These are phyloP conservation scores for Perilla frutescens DNA, from an alignment of 257 asterid genomes.

Conservation along the genomic window DNA sequence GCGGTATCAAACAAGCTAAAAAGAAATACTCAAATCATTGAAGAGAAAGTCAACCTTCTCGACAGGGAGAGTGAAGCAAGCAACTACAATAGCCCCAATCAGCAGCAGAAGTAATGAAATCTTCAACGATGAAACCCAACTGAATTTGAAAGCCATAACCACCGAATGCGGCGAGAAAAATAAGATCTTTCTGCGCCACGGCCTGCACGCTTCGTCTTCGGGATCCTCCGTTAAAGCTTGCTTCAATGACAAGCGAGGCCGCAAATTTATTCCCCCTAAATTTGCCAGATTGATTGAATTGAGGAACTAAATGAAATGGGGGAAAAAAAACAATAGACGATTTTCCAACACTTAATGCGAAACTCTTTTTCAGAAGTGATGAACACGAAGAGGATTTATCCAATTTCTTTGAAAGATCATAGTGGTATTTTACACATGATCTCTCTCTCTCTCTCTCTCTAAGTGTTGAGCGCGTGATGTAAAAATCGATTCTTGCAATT, in stretches of 20 bases:
- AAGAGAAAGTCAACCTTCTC: conserved; percentile 61
- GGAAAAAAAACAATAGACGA: neutral
- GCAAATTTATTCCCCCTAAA: conserved; percentile 70
- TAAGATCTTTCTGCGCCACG: conserved; percentile 78
- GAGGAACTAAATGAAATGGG: neutral
- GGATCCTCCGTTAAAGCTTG: conserved; percentile 71
- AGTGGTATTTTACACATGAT: conserved; percentile 29
- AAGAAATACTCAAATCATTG: neutral
- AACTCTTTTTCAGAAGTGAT: conserved; percentile 17
- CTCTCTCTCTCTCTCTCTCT: no score
- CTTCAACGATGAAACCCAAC: conserved; percentile 68
- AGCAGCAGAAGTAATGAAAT: conserved; percentile 60
- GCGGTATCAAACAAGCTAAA: conserved; percentile 3
- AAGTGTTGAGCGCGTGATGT: neutral
- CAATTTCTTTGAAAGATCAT: conserved; percentile 33
- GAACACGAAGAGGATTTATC: conserved; percentile 25
- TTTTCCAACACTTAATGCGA: neutral
- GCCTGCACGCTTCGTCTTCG: conserved; percentile 71
- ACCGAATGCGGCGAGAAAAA: conserved; percentile 49
- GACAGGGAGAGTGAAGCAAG: conserved; percentile 89
- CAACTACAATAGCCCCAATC: conserved; percentile 63
- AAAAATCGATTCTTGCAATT: neutral
- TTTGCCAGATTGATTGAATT: conserved; percentile 85
- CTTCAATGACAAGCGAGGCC: conserved; percentile 90
- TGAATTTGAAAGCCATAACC: conserved; percentile 66